Conservation (phyloP, 2,329 filamentous ascomycete genomes). For the Dothiorella sarmentorum region DNA sequence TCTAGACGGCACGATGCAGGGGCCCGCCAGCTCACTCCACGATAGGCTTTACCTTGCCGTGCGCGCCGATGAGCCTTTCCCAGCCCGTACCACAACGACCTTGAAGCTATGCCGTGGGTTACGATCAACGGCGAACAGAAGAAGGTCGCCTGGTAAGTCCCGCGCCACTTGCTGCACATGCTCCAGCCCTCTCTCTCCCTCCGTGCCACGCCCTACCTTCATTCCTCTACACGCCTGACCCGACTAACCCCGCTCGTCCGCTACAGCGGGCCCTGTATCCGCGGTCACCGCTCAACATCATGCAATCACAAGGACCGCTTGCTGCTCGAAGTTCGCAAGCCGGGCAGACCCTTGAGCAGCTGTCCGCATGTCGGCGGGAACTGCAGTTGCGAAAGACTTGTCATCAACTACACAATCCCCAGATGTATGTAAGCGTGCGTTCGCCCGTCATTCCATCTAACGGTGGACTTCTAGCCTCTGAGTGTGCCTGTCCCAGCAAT, state of each 20-base stretch:
- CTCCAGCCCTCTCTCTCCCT: not conserved
- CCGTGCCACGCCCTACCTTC: not conserved
- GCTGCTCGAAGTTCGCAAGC: conserved; percentile 68
- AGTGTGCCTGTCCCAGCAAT: conserved; percentile 34
- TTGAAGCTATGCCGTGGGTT: conserved; percentile 41
- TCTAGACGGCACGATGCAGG: conserved; percentile 8
- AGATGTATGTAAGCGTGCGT: conserved; percentile 27
- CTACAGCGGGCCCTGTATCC: conserved; percentile 67
- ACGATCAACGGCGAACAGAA: conserved; percentile 65
- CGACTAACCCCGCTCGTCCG: not conserved
- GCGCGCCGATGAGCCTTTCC: not conserved
- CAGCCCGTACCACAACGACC: not conserved
- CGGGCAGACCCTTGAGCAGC: conserved; percentile 65
- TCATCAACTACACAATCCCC: conserved; percentile 45
- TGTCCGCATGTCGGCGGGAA: conserved; percentile 64
- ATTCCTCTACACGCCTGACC: conserved; percentile 16
- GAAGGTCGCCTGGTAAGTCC: conserved; percentile 70
- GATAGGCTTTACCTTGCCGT: not conserved
- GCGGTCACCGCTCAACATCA: conserved; percentile 72
- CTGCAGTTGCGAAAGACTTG: conserved; percentile 62
- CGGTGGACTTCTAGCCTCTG: conserved; percentile 25
- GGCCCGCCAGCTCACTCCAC: conserved; percentile 5
- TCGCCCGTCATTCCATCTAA: not conserved
- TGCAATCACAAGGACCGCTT: conserved; percentile 68
- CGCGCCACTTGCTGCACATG: conserved; percentile 12